Conservation (phyloP, 805 yeast species). For the Saturnispora hagleri region DNA sequence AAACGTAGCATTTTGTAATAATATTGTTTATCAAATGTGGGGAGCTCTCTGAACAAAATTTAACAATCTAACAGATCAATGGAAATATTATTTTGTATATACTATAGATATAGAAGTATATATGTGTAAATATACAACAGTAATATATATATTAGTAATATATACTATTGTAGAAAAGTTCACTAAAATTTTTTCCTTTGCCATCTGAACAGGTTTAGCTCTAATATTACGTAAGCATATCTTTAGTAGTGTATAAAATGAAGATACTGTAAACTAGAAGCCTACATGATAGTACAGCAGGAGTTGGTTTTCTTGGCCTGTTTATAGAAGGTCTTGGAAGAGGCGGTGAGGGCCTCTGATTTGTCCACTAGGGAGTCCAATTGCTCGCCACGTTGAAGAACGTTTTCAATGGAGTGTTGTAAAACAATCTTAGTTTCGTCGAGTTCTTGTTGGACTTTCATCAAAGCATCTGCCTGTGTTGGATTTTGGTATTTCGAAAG, state of each 20-base stretch:
- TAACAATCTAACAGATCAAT: background rate
- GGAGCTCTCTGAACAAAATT: background rate
- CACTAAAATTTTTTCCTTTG: background rate
- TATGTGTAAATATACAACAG: background rate
- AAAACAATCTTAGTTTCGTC: constrained; percentile 95
- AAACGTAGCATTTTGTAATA: background rate
- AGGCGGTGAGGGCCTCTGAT: constrained; percentile 81
- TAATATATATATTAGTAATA: background rate
- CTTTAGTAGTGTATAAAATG: background rate
- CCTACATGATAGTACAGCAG: constrained; percentile 72
- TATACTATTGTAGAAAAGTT: background rate
- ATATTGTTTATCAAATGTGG: background rate
- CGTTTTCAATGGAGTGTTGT: constrained; percentile 92
- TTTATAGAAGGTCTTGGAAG: constrained; percentile 90
- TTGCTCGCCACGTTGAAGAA: constrained; percentile 92
- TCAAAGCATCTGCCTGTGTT: constrained; percentile 88
- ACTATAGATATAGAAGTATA: background rate
- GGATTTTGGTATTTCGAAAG: constrained; percentile 91
- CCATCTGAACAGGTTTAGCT: background rate
- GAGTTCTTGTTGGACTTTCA: constrained; percentile 95
- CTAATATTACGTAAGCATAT: background rate
- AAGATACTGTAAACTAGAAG: background rate
- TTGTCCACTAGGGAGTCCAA: constrained; percentile 90
- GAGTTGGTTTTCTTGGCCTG: constrained; percentile 94
- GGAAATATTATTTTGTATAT: too few species aligned